Base-by-base conservation (phyloP, 192 early-diverging fungal species). In the Umbelopsis ramanniana region DNA sequence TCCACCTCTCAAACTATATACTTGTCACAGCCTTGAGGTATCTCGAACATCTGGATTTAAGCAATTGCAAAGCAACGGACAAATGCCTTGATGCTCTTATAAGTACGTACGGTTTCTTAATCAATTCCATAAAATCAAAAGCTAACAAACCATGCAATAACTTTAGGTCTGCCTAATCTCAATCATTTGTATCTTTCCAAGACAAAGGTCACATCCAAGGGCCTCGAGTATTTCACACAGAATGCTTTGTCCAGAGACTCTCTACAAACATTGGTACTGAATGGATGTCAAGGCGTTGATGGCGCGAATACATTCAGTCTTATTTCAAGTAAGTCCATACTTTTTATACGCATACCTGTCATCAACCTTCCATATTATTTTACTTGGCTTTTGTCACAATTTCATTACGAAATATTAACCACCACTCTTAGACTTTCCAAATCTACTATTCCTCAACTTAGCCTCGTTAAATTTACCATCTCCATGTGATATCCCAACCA, bases 181-280 rank as follows among this genome's bases (percentile, higher is more conserved):
- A 53, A 11, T 29, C 75, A 77, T 26, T 46, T 81, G 6, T 72
- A 81, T 45, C 53, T 89, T 22, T 80, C 87, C 26, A 70, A 76
- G 10, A 89, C 85, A n/a, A 86, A 89, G 55, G 79, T 89, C 40
- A 86, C 88, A 0, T 74, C 84, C 19, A 53, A 15, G 37, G 88
- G 87, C 9, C 46, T 89, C 11, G 52, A 70, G 22, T 72, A 29
- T 14, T 69, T 80, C 38, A 73, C 76, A 19, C 40, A 72, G 0
- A 33, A 77, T 12, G 70, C 80, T 0, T 33, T 46, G 0, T 83
- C 70, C 71, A 79, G 69, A 26, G 38, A 60, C 8, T 66, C 40
- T 0, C n/a, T 86, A 3, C 78, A 80, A 4, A 78, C 71, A 1
- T 53, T 86, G 9, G 66, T 81, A 68, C 33, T 86, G 2, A 75